Evolutionary conservation across 176 grass and related monocot species (phyloP).

Genomic region (Hsuehochloa calcarea): DNA sequence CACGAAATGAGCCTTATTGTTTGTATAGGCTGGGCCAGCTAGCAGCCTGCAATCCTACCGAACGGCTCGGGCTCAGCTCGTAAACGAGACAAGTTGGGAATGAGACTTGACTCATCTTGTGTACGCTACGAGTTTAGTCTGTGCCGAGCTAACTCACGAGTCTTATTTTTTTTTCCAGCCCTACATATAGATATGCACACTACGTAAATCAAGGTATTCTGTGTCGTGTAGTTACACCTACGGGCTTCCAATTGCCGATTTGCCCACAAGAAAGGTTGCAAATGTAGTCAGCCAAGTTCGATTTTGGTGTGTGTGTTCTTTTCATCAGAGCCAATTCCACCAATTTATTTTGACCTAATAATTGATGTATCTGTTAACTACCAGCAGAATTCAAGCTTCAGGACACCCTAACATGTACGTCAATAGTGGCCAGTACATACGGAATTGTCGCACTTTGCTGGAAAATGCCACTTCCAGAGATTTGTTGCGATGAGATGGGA

Average conservation of each 20-base stretch:
- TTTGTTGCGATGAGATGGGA: neutral
- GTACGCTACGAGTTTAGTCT: no score
- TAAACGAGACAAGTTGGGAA: no score
- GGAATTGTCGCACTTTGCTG: constrained; percentile 10
- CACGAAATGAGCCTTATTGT: no score
- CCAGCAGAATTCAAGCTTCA: constrained; percentile 29
- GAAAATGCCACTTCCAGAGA: constrained; percentile 9
- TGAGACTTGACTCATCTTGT: no score
- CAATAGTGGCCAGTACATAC: neutral
- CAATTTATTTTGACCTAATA: constrained; percentile 4
- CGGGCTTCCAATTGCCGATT: neutral
- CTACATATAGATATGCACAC: no score
- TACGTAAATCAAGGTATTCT: no score
- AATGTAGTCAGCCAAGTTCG: neutral
- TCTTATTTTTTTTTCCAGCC: no score
- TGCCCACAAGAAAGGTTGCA: neutral
- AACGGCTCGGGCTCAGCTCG: no score
- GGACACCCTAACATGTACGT: neutral
- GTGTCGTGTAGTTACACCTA: neutral
- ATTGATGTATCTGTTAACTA: constrained; percentile 24
- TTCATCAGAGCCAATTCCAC: neutral
- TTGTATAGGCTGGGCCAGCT: no score
- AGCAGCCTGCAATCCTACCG: no score
- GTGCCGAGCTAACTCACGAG: no score
- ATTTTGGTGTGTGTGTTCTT: neutral